Evolutionary conservation across 2,329 filamentous ascomycete genomes (phyloP), one percentile per base, ranked within the genome.

Genomic region (Talaromyces sp.): DNA sequence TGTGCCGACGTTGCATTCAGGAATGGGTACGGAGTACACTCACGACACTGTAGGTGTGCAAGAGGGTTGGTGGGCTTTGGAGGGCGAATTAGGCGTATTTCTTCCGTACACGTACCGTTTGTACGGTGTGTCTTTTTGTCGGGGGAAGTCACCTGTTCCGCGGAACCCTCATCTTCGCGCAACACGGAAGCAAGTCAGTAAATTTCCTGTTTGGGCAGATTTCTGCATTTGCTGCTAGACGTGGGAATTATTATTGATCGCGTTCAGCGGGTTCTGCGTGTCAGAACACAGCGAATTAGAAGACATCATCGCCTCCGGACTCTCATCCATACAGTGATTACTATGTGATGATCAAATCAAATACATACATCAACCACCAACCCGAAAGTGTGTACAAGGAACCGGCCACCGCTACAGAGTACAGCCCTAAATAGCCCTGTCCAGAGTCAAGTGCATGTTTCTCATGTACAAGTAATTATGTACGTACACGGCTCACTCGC

Each of bases 91-190:
- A 33, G 35, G 27, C 3, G 50, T 10, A 37, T 39, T 3, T 31
- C 14, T 8, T 50, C 7, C 24, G 7, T 22, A 7, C 24, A 37
- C 16, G 41, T 60, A 14, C 33, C 27, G 27, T 31, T 6, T 31
- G 6, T 33, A 54, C 33, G 52, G n/a, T 22, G 6, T 56, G 2
- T 37, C 6, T 22, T 1, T 52, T 52, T 56, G 45, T 9, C 3
- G n/a, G 19, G 35, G 19, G 24, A 60, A 60, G 39, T 59, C 56
- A 59, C 56, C 35, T 59, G 56, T 59, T 45, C 56, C 11, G 19
- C 22, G 16, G 16, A 45, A 59, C 56, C 56, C 56, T 59, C 24
- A n/a, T 33, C 22, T 2, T 24, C 50, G 10, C 27, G 27, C 52
- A 56, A 6, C 43, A 22, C 10, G 19, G 43, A 56, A 10, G 56